Evolutionary conservation across 768 basidiomycete genomes (phyloP), one percentile per base, ranked within the genome.

Genomic region (Peribolospora kevripleyi): DNA sequence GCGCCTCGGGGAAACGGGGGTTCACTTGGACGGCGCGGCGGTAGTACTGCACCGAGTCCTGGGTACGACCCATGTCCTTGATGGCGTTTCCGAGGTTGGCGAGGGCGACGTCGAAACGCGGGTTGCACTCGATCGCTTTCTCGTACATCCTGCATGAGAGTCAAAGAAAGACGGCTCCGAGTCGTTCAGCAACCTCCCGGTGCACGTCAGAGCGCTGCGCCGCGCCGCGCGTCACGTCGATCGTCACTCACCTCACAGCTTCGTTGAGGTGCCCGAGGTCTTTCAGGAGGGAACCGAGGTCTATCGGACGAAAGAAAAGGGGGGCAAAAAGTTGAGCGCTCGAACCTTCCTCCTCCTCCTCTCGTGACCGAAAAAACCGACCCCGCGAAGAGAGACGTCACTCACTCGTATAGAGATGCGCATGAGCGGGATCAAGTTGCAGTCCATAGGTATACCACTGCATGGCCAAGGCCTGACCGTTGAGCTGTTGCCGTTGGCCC

Each of bases 31-130:
- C 66, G 3, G 74, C 74, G 8, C 72, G 67, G 10, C 68, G 64
- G 53, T 74, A 75, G 62, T 71, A 75, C 9, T 65, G 65, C 46
- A 75, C 68, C 13, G 72, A 70, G 45, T 75, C 72, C 52, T 69
- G 63, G 39, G 68, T 65, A 53, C 69, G 47, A 42, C 75, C 74
- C 54, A 62, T 63, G 58, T 75, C 74, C 60, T 74, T 74, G 60
- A 75, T 61, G 0, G 72, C 72, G 61, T 74, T 75, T 13, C 70
- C 74, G 62, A 75, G 67, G 54, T 75, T 75, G 11, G 73, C 73
- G 7, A 75, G 65, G 3, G 74, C 74, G 55, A 75, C 71, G 47
- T 74, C 74, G 42, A 74, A 71, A 57, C 72, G 69, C 5, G 73
- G 73, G 52, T 74, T 71, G 46, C 59, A 58, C 45, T 65, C 53